Base-by-base conservation (phyloP, 345 rosid genomes). In the Rhizophora apiculata region DNA sequence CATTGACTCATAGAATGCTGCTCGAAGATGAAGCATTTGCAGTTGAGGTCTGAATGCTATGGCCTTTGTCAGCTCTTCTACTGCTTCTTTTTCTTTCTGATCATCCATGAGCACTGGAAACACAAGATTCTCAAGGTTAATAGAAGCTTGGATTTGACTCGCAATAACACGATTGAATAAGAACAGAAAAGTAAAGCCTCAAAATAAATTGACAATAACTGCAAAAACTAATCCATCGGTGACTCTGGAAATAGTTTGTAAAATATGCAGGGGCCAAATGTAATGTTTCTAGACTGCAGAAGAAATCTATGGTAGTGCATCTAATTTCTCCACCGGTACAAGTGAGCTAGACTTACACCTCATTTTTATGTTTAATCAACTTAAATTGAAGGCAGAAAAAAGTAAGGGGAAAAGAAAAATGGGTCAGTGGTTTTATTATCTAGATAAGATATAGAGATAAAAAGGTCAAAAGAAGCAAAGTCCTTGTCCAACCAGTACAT, bases 11-110 rank as follows among this genome's bases (percentile, higher is more conserved):
- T 85, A 79, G 74, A 94, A 94, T 27, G 98, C 97, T 49, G 98
- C 98, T 70, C 97, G 87, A 67, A 94, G 97, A 71, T 94, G 97
- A 39, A 94, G 92, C 81, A 91, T 86, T 74, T 89, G 97, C 78
- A 89, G 70, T 78, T 91, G 96, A 6, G 96, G 96, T 75, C 83
- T 91, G 85, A 89, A 91, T 71, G 88, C 81, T 83, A 94, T 85
- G 24, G 98, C 96, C 85, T 83, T 89, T 8, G 89, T 79, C 30
- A 94, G 88, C 85, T 94, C 98, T 75, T 89, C 86, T 39, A 89
- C 82, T 53, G 98, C 98, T 77, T 87, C 93, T 2, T 74, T 74
- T 81, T 91, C 96, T 63, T 86, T 91, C 75, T 87, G 96, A 70
- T 87, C 96, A 73, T 94, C 97, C 98, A 94, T 94, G 56, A 94